Percentiles rank a stretch among this genome's conserved stretches.
Evolutionary conservation across 495 filamentous ascomycete genomes (phyloP).

Genomic region (Podospora fimiseda): DNA sequence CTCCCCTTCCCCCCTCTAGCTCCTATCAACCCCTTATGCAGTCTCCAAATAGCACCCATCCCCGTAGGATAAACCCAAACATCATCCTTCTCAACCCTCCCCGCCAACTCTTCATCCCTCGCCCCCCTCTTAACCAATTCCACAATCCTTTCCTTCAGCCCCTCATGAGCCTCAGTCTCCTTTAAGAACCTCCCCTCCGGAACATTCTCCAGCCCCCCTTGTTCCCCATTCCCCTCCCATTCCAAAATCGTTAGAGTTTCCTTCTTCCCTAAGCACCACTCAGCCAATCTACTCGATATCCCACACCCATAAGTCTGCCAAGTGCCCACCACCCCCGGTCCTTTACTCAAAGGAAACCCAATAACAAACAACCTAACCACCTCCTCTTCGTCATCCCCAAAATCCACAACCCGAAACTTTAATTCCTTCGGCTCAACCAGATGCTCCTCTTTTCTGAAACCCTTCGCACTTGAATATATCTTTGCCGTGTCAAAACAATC

Average conservation of each 20-base stretch:
- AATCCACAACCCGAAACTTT: constrained; percentile 29
- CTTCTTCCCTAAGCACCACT: constrained; percentile 24
- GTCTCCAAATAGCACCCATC: constrained; percentile 37
- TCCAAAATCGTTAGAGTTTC: constrained; percentile 22
- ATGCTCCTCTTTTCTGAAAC: constrained; percentile 11
- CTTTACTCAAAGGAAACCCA: constrained; percentile 25
- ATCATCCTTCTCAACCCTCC: constrained; percentile 23
- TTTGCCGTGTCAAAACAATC: constrained; percentile 18
- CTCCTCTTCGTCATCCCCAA: background rate
- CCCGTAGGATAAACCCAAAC: constrained; percentile 42
- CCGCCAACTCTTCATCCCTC: constrained; percentile 4
- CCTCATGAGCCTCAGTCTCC: constrained; percentile 20
- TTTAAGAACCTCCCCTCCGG: constrained; percentile 18
- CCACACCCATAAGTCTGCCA: constrained; percentile 38
- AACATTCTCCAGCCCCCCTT: background rate
- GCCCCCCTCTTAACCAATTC: constrained; percentile 28
- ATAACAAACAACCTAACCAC: constrained; percentile 31
- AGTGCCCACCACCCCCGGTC: constrained; percentile 24
- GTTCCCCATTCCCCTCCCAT: constrained; percentile 3
- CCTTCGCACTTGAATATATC: constrained; percentile 16
- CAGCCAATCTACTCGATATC: constrained; percentile 33
- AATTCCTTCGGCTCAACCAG: constrained; percentile 22
- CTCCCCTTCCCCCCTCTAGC: constrained; percentile 12
- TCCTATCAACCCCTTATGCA: constrained; percentile 15
- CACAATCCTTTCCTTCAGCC: constrained; percentile 30